phyloP scores from a whole-genome alignment of 768 basidiomycete genomes.

The Boletus pseudo-olivaceus region DNA sequence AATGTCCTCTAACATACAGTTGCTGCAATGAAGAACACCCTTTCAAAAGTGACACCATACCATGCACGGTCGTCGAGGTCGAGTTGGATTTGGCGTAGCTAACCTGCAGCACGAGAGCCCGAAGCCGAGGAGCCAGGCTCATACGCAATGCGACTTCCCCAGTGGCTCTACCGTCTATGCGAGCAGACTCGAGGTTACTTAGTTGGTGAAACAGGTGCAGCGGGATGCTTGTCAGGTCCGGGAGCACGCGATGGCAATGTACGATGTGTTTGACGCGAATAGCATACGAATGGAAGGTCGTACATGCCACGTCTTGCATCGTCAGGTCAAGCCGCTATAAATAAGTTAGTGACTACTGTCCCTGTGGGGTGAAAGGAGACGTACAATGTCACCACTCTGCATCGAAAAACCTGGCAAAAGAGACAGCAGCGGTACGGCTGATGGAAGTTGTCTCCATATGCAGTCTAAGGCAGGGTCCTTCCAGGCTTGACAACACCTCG shows the following conservation, averaged over 20 bases:
- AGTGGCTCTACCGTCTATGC: slow-evolving; percentile 16
- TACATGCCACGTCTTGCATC: not conserved
- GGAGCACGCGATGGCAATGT: slow-evolving; percentile 17
- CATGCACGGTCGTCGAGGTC: slow-evolving; percentile 21
- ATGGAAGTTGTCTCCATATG: slow-evolving; percentile 42
- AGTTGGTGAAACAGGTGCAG: slow-evolving; percentile 2
- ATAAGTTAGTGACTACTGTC: not conserved
- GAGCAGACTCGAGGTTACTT: slow-evolving; percentile 17
- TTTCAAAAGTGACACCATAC: slow-evolving; percentile 26
- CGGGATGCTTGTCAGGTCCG: slow-evolving; percentile 4
- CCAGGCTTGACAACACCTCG: slow-evolving; percentile 46
- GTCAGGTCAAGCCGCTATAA: slow-evolving; percentile 10
- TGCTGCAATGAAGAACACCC: slow-evolving; percentile 28
- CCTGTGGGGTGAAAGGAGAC: not conserved
- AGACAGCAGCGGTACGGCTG: slow-evolving; percentile 39
- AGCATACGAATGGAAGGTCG: slow-evolving; percentile 21
- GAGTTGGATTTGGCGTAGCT: slow-evolving; percentile 19
- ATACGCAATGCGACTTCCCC: slow-evolving; percentile 18
- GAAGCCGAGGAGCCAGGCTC: slow-evolving; percentile 34
- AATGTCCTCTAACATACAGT: slow-evolving; percentile 40
- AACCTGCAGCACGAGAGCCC: slow-evolving; percentile 36
- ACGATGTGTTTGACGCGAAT: slow-evolving; percentile 23
- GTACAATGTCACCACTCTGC: slow-evolving; percentile 11
- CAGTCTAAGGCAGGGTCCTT: slow-evolving; percentile 46
- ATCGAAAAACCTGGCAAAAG: slow-evolving; percentile 28